phyloP scores from a whole-genome alignment of 2,329 filamentous ascomycete species.

The Nigrograna mackinnonii region DNA sequence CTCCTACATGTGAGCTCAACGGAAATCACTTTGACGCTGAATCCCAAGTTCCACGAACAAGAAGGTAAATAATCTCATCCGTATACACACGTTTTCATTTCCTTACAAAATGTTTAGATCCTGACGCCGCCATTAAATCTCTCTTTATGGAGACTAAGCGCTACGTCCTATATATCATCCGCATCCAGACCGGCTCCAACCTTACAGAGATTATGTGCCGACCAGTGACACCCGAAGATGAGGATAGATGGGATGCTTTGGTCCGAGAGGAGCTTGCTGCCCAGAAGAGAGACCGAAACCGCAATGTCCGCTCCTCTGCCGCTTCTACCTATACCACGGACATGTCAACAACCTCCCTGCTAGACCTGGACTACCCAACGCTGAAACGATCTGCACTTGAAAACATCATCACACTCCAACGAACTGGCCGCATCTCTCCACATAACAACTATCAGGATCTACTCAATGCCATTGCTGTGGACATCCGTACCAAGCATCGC shows the following conservation, averaged over 20 bases:
- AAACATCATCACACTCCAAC: slow-evolving; percentile 89
- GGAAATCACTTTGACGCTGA: slow-evolving; percentile 89
- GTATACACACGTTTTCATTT: background rate
- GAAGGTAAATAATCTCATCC: slow-evolving; percentile 57
- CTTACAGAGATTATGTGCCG: slow-evolving; percentile 96
- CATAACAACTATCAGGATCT: slow-evolving; percentile 96
- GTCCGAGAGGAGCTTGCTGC: slow-evolving; percentile 75
- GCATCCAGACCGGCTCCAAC: slow-evolving; percentile 87
- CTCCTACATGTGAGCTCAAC: slow-evolving; percentile 83
- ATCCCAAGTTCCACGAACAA: slow-evolving; percentile 84
- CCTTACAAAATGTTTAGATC: slow-evolving; percentile 60
- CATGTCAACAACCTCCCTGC: slow-evolving; percentile 57
- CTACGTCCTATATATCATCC: slow-evolving; percentile 96
- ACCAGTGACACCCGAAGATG: slow-evolving; percentile 83
- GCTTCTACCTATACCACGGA: slow-evolving; percentile 73
- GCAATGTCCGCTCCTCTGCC: slow-evolving; percentile 73
- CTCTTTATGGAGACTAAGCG: slow-evolving; percentile 98
- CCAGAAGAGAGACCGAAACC: slow-evolving; percentile 49
- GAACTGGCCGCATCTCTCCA: slow-evolving; percentile 80
- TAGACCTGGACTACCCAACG: slow-evolving; percentile 91
- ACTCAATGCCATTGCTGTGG: slow-evolving; percentile 94
- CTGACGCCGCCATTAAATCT: slow-evolving; percentile 87
- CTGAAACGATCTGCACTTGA: slow-evolving; percentile 92
- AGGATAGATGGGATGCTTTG: slow-evolving; percentile 81
- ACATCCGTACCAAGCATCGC: slow-evolving; percentile 96